A percentile compares a stretch with the other conserved stretches of the same genome.
Evolutionary conservation across 805 yeast genomes (phyloP).

Genomic region (Nakazawaea wickerhamii): DNA sequence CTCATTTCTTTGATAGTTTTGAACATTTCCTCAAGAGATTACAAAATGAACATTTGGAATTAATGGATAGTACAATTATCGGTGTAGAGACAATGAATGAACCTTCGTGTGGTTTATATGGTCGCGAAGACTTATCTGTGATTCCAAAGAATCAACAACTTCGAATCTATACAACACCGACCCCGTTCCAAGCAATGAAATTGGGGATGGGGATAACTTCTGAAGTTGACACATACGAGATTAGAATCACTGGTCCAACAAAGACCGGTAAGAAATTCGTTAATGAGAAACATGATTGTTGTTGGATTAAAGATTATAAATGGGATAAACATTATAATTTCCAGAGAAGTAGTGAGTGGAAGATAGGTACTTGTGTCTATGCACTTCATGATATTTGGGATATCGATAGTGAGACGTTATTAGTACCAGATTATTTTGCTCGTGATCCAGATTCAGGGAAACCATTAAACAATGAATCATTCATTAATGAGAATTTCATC

Average conservation of each 20-base stretch:
- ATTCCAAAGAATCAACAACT: slow-evolving; percentile 62
- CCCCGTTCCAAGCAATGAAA: slow-evolving; percentile 65
- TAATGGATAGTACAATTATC: slow-evolving; percentile 50
- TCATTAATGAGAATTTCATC: slow-evolving; percentile 61
- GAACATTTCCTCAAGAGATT: slow-evolving; percentile 38
- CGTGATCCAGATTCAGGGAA: slow-evolving; percentile 32
- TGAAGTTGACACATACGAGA: slow-evolving; percentile 62
- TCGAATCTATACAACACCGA: slow-evolving; percentile 77
- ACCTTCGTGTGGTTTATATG: slow-evolving; percentile 74
- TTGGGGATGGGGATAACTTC: slow-evolving; percentile 75
- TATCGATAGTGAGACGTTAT: slow-evolving; percentile 30
- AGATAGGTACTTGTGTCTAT: slow-evolving; percentile 72
- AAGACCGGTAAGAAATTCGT: slow-evolving; percentile 51
- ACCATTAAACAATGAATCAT: slow-evolving; percentile 43
- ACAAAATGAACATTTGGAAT: slow-evolving; percentile 34
- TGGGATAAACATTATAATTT: slow-evolving; percentile 69
- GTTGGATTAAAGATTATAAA: slow-evolving; percentile 59
- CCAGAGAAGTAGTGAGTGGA: slow-evolving; percentile 59
- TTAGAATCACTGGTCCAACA: slow-evolving; percentile 73
- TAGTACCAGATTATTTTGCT: slow-evolving; percentile 48
- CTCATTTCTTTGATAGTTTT: slow-evolving; percentile 54
- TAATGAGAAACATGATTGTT: slow-evolving; percentile 61
- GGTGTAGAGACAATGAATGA: slow-evolving; percentile 87
- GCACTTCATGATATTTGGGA: slow-evolving; percentile 80
- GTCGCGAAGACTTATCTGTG: slow-evolving; percentile 46